Evolutionary conservation across 2,329 filamentous ascomycete genomes (phyloP).

Genomic region (Verticillium albo-atrum): DNA sequence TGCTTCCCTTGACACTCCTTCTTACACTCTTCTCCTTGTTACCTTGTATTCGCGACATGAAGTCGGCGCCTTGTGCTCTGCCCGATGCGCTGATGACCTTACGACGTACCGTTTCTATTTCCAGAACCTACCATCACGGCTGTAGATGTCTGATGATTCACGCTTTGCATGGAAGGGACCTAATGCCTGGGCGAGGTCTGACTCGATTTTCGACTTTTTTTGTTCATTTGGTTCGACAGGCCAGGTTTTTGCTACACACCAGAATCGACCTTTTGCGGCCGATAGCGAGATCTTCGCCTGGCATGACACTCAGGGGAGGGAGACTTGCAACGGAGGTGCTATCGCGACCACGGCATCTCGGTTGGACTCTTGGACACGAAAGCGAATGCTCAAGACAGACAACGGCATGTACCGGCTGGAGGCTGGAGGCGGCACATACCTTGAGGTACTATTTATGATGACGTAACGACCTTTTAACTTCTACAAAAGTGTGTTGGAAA

Average conservation of each 20-base stretch:
- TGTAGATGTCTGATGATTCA: slow-evolving; percentile 41
- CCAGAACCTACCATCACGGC: slow-evolving; percentile 26
- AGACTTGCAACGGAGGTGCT: slow-evolving; percentile 1
- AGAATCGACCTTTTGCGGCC: background rate
- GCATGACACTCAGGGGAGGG: slow-evolving; percentile 9
- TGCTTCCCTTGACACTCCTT: slow-evolving; percentile 8
- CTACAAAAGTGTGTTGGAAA: slow-evolving; percentile 33
- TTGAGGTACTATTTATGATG: slow-evolving; percentile 25
- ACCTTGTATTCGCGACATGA: slow-evolving; percentile 21
- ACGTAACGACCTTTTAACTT: slow-evolving; percentile 24
- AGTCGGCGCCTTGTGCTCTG: slow-evolving; percentile 10
- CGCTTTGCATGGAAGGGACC: slow-evolving; percentile 33
- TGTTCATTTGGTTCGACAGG: slow-evolving; percentile 3
- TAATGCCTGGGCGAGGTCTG: slow-evolving; percentile 13
- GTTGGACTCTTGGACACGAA: background rate
- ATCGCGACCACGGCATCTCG: background rate
- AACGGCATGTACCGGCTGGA: slow-evolving; percentile 14
- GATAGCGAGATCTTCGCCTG: background rate
- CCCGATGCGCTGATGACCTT: slow-evolving; percentile 29
- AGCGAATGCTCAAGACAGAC: background rate
- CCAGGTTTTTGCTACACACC: slow-evolving; percentile 2
- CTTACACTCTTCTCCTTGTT: slow-evolving; percentile 6
- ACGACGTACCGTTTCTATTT: slow-evolving; percentile 30
- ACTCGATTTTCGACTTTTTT: slow-evolving; percentile 8
- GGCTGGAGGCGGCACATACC: slow-evolving; percentile 22